Conservation (phyloP, 345 rosid species). For the Populus simonii region DNA sequence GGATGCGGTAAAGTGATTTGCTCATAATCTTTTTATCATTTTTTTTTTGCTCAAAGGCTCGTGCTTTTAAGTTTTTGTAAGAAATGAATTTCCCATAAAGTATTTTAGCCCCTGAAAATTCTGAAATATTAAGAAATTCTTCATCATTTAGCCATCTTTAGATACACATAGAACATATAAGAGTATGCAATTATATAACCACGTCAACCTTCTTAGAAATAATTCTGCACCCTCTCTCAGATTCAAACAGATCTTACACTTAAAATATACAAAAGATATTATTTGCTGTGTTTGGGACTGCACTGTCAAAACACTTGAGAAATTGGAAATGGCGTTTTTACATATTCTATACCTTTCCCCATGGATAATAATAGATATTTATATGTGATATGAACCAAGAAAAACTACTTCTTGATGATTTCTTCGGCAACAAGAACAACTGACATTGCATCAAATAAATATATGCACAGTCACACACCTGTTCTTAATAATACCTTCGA, state of each 20-base stretch:
- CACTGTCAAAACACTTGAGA: not conserved
- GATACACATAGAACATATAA: not conserved
- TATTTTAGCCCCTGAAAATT: not conserved
- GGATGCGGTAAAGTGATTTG: not conserved
- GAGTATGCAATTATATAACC: not conserved
- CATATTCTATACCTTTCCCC: slow-evolving; percentile 10
- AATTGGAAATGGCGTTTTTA: not conserved
- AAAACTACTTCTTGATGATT: slow-evolving; percentile 5
- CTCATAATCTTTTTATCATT: not conserved
- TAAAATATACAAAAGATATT: not conserved
- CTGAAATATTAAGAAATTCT: not conserved
- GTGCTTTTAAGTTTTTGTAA: not conserved
- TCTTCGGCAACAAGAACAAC: slow-evolving; percentile 14
- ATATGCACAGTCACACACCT: slow-evolving; percentile 16
- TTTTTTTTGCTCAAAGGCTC: not conserved
- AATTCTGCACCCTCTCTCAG: not conserved
- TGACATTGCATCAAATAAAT: slow-evolving; percentile 12
- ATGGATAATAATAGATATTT: not conserved
- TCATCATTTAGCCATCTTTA: not conserved
- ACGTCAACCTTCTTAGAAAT: not conserved
- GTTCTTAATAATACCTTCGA: not conserved
- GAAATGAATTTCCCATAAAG: not conserved
- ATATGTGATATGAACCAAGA: not conserved
- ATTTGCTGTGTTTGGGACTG: not conserved
- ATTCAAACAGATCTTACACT: slow-evolving; percentile 13